Percentiles rank a stretch among this genome's conserved stretches.
Evolutionary conservation across 192 early-diverging fungal species (phyloP).

Genomic region (Dissophora ornata): DNA sequence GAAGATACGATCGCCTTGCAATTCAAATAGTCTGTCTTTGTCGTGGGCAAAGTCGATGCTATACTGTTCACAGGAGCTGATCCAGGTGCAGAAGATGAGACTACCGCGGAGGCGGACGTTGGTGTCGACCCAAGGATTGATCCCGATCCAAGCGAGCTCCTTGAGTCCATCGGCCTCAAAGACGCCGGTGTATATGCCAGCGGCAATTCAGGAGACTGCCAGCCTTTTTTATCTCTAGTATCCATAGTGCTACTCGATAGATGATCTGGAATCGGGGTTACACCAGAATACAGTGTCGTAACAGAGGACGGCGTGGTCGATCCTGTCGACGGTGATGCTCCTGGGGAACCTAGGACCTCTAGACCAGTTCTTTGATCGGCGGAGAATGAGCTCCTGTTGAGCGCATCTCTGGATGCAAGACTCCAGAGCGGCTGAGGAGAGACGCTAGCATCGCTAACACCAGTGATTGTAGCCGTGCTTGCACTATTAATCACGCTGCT

Average conservation of each 20-base stretch:
- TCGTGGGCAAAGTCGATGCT: not conserved
- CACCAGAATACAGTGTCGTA: not conserved
- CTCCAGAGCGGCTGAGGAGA: conserved; percentile 2
- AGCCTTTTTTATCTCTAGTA: not conserved
- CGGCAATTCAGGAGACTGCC: conserved; percentile 27
- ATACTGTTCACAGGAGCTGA: not conserved
- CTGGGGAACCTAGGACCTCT: not conserved
- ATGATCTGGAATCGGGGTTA: not conserved
- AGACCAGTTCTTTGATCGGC: not conserved
- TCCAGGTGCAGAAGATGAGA: not conserved
- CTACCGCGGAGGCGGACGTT: not conserved
- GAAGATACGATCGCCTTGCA: conserved; percentile 12
- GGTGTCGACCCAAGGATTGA: not conserved
- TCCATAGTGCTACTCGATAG: not conserved
- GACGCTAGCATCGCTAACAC: not conserved
- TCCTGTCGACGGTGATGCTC: not conserved
- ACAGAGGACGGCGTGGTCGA: not conserved
- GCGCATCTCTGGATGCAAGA: conserved; percentile 6
- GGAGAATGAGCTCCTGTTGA: not conserved
- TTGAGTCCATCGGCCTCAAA: not conserved
- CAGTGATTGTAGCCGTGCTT: not conserved
- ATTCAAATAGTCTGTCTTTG: conserved; percentile 25
- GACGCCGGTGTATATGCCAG: conserved; percentile 15
- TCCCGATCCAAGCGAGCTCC: not conserved
- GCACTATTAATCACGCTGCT: not conserved